phyloP scores from a whole-genome alignment of 345 rosid species.

The Citrus australasica region DNA sequence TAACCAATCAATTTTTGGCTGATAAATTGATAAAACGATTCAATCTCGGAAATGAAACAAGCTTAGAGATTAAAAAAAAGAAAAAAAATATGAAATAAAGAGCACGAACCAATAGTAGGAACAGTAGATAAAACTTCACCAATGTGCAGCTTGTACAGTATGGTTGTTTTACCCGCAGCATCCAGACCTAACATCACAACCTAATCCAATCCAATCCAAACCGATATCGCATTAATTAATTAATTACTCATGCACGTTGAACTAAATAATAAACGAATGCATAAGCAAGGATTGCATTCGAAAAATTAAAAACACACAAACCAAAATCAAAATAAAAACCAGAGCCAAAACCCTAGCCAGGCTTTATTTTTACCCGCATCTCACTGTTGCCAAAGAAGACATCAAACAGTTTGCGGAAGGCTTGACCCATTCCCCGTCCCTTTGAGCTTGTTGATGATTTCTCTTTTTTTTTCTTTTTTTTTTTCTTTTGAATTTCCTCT shows the following conservation, averaged over 20 bases:
- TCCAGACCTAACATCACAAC: slow-evolving; percentile 98
- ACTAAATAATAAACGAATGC: slow-evolving; percentile 2
- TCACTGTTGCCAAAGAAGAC: slow-evolving; percentile 83
- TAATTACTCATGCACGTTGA: background rate
- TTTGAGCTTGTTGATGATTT: background rate
- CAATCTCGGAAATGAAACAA: background rate
- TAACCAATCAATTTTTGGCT: background rate
- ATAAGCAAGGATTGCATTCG: background rate
- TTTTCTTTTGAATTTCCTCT: background rate
- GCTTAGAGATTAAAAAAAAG: background rate
- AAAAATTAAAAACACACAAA: background rate
- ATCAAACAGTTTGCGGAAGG: slow-evolving; percentile 87
- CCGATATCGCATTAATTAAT: slow-evolving; percentile 19
- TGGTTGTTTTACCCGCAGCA: slow-evolving; percentile 96
- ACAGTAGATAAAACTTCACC: slow-evolving; percentile 98
- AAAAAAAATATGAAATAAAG: background rate
- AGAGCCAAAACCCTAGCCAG: background rate
- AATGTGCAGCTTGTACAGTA: slow-evolving; percentile 93
- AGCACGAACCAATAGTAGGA: slow-evolving; percentile 79
- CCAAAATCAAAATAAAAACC: background rate
- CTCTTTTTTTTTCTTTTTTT: background rate
- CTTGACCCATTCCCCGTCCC: slow-evolving; percentile 61
- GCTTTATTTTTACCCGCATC: slow-evolving; percentile 60
- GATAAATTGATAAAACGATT: background rate
- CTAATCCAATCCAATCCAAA: slow-evolving; percentile 40